These are phyloP conservation scores for Margaritispora aquatica DNA, from an alignment of 495 filamentous ascomycete genomes.

Conservation along the genomic window DNA sequence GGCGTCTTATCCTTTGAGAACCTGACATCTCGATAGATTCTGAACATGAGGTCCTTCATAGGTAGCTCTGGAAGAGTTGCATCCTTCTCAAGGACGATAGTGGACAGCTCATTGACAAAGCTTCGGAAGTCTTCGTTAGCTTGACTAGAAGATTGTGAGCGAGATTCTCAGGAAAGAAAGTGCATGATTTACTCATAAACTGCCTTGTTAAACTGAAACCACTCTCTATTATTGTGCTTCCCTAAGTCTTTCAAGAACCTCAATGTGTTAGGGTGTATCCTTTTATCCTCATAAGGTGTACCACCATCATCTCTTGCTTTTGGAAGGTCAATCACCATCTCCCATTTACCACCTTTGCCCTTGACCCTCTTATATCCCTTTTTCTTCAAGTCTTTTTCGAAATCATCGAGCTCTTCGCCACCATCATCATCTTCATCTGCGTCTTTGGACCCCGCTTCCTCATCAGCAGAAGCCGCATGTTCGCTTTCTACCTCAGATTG, in stretches of 20 bases:
- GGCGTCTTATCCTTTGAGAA: conserved; percentile 76
- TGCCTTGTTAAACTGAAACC: conserved; percentile 54
- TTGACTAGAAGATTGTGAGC: conserved; percentile 69
- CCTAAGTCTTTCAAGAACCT: conserved; percentile 70
- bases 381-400: conserved; percentile 20
- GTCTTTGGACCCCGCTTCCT: neutral
- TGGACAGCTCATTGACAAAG: conserved; percentile 63
- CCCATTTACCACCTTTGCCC: conserved; percentile 7
- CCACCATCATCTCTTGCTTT: conserved; percentile 62
- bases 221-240: conserved; percentile 71
- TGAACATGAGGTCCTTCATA: conserved; percentile 74
- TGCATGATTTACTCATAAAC: conserved; percentile 34
- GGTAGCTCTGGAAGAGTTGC: conserved; percentile 79
- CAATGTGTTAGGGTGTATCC: conserved; percentile 75
- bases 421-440: conserved; percentile 10
- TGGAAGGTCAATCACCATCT: conserved; percentile 58
- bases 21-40: conserved; percentile 77
- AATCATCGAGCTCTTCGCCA: conserved; percentile 8
- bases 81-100: conserved; percentile 64
- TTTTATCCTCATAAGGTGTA: conserved; percentile 59
- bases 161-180: neutral
- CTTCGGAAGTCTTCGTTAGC: conserved; percentile 72
- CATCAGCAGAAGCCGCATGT: neutral
- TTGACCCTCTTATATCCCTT: conserved; percentile 3
- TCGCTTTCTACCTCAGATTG: neutral